Percentiles rank a stretch among this genome's conserved stretches.
Evolutionary conservation across 108 stramenopile species (phyloP).

Genomic region (Pseudonitzschia multistriata): DNA sequence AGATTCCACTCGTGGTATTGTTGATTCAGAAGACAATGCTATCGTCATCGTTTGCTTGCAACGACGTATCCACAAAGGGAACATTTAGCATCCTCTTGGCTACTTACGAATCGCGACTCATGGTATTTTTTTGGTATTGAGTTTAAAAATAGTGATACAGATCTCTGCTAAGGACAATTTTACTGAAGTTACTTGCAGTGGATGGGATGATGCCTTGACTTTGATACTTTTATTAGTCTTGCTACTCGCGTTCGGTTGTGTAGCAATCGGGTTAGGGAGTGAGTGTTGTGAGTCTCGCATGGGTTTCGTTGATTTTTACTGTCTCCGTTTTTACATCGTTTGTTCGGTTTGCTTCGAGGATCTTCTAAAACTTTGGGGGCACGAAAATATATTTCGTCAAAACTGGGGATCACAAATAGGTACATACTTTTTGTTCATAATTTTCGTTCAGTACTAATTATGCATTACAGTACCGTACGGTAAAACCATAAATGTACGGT

Average conservation of each 20-base stretch:
- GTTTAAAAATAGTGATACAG: not conserved
- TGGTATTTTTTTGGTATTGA: conserved; percentile 22
- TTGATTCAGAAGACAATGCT: not conserved
- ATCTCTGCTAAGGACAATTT: not conserved
- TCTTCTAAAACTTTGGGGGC: conserved; percentile 4
- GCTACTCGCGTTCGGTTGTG: not conserved
- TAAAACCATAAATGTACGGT: too few species aligned
- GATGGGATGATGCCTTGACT: not conserved
- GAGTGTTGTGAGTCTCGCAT: not conserved
- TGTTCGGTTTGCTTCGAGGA: conserved; percentile 19
- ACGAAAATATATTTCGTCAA: not conserved
- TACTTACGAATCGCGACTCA: conserved; percentile 83
- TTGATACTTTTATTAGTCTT: not conserved
- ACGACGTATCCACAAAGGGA: not conserved
- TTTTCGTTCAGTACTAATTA: too few species aligned
- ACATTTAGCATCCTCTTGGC: not conserved
- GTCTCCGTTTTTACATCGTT: not conserved
- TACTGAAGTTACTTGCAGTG: not conserved
- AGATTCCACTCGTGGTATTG: not conserved
- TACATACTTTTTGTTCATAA: too few species aligned
- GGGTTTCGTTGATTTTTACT: too few species aligned
- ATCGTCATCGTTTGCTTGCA: not conserved
- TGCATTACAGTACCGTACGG: too few species aligned
- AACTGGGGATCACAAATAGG: not conserved
- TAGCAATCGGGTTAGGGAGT: too few species aligned